phyloP scores from a whole-genome alignment of 345 rosid genomes.

The Citrus sp. region DNA sequence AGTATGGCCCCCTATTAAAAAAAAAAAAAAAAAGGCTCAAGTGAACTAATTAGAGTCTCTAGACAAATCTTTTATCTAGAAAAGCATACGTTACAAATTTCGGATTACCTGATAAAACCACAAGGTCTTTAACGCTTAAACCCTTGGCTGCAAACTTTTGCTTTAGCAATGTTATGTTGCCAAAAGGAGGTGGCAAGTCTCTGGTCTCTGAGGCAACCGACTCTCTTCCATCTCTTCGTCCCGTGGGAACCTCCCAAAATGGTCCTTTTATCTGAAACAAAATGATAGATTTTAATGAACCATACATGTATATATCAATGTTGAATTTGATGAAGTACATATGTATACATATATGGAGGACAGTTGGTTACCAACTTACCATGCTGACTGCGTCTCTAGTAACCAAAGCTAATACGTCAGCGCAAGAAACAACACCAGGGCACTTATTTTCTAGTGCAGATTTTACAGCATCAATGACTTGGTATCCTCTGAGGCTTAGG shows the following conservation, averaged over 20 bases:
- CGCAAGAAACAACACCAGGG: slow-evolving; percentile 36
- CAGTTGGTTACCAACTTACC: slow-evolving; percentile 16
- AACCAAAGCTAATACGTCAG: slow-evolving; percentile 28
- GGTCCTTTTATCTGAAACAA: slow-evolving; percentile 50
- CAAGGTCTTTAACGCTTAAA: slow-evolving; percentile 46
- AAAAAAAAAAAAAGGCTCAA: too few species aligned
- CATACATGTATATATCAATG: too few species aligned
- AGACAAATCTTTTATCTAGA: background rate
- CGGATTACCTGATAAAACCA: slow-evolving; percentile 44
- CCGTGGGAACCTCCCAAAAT: slow-evolving; percentile 51
- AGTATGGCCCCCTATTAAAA: slow-evolving; percentile 48
- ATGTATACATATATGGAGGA: background rate
- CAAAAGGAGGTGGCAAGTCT: slow-evolving; percentile 39
- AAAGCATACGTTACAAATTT: background rate
- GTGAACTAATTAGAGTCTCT: background rate
- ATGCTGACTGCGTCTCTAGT: slow-evolving; percentile 36
- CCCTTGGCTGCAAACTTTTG: slow-evolving; percentile 38
- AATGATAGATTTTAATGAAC: background rate
- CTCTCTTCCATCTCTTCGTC: slow-evolving; percentile 62
- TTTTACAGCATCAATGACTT: slow-evolving; percentile 49
- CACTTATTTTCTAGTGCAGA: slow-evolving; percentile 27
- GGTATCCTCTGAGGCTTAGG: slow-evolving; percentile 41
- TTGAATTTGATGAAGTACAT: too few species aligned
- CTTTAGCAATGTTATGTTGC: slow-evolving; percentile 28
- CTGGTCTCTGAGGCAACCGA: slow-evolving; percentile 30